Evolutionary conservation across 1,284 basidiomycete genomes (phyloP).

Genomic region (Anthracocystis panici-leucophaei): DNA sequence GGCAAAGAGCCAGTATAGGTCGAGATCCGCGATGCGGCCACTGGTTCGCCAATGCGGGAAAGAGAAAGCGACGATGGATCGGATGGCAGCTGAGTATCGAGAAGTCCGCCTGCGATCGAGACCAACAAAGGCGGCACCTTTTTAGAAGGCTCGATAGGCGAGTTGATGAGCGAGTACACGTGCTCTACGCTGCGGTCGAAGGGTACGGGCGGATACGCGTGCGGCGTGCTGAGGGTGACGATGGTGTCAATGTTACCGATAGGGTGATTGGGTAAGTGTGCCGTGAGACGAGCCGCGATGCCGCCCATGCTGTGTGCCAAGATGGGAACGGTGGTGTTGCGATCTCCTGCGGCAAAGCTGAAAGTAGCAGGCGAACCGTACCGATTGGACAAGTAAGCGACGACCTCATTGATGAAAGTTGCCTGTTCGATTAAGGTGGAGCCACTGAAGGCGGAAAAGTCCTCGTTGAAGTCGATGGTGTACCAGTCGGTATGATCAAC

Average conservation of each 20-base stretch:
- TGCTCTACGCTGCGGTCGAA: constrained; percentile 83
- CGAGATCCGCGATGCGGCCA: constrained; percentile 69
- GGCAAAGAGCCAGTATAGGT: constrained; percentile 85
- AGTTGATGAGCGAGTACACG: constrained; percentile 75
- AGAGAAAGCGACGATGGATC: constrained; percentile 83
- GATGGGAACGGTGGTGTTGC: constrained; percentile 75
- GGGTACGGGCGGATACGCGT: constrained; percentile 86
- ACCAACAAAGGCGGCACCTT: constrained; percentile 74
- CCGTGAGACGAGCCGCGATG: constrained; percentile 79
- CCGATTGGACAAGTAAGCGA: constrained; percentile 81
- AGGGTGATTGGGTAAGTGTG: constrained; percentile 74
- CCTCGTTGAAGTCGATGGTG: constrained; percentile 92
- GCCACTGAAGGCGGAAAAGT: constrained; percentile 94
- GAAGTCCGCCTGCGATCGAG: constrained; percentile 90
- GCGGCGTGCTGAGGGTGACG: constrained; percentile 94
- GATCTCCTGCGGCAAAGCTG: constrained; percentile 32
- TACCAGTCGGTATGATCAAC: constrained; percentile 58
- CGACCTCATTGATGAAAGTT: constrained; percentile 79
- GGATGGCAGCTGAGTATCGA: constrained; percentile 91
- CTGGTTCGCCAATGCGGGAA: constrained; percentile 28
- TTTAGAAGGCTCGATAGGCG: constrained; percentile 1
- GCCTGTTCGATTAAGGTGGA: constrained; percentile 87
- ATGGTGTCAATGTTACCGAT: constrained; percentile 77
- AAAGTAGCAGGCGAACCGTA: constrained; percentile 74
- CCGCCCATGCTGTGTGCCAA: constrained; percentile 99